Evolutionary conservation across 2,329 filamentous ascomycete species (phyloP), one percentile per base, ranked within the genome.

Genomic region (Parasarocladium wereldwijsianum): DNA sequence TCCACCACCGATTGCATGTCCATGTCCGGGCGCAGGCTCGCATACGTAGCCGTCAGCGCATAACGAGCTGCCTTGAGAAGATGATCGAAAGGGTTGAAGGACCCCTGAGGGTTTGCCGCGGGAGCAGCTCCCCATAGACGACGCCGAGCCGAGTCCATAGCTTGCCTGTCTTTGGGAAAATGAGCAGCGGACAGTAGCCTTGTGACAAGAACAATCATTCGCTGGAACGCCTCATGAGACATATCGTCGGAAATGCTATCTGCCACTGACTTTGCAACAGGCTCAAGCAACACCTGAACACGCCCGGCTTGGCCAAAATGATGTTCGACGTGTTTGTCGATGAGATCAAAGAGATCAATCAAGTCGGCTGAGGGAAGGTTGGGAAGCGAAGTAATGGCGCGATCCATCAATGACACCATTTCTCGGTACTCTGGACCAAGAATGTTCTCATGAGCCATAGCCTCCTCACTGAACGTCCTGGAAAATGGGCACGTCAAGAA

Each of bases 351-450:
- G 1, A 87, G 55, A 0, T 58, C 48, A 16, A 57, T 45, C 68
- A 67, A 73, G 6, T 55, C 45, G 11, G 51, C 34, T 39, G 51
- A 53, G 1, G 64, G 61, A 6, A 71, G 49, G 12, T 56, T 56
- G 0, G 63, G 60, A 3, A 62, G 61, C 14, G 57, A 53, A 17
- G 51, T 49, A 27, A 79, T 47, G 12, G 80, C 73, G 39, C 64
- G 56, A 41, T 76, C 65, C 3, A 93, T 60, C 19, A 92, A 66
- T 12, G 67, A 74, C 11, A 76, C 62, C 15, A 79, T 56, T 30
- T 78, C 70, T 7, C 78, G 73, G 38, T 82, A 85, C 33, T 83
- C 75, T 8, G 72, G 69, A 10, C 77, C 70, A 32, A 76, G 48
- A 20, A 70, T 57, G 34, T 61, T 51, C 7, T 62, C 57, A 15